These are phyloP conservation scores for Penicillium digitatum DNA, from an alignment of 2,329 filamentous ascomycete genomes.

Conservation along the genomic window DNA sequence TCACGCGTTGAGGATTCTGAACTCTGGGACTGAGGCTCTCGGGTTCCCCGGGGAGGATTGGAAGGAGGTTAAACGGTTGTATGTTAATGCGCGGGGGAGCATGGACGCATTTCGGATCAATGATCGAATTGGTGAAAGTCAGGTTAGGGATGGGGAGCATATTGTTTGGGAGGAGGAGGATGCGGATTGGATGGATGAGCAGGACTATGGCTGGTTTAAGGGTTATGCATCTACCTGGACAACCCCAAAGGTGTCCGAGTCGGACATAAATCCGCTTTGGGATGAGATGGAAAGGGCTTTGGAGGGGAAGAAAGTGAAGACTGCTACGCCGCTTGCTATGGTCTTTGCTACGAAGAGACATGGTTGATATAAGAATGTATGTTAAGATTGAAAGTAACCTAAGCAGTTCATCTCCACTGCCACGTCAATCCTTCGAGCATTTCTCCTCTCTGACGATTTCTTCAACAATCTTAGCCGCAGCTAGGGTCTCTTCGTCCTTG, in stretches of 20 bases:
- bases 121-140: background rate
- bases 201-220: constrained; percentile 4
- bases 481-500: constrained; percentile 52
- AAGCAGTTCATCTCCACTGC: background rate
- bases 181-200: constrained; percentile 3
- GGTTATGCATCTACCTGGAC: constrained; percentile 5
- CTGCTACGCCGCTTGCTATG: constrained; percentile 1
- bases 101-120: constrained; percentile 3
- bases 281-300: constrained; percentile 3
- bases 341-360: constrained; percentile 4
- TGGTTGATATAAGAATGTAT: background rate
- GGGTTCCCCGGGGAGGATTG: background rate
- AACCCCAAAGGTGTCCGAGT: background rate
- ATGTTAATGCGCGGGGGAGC: constrained; percentile 1
- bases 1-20: constrained; percentile 3
- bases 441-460: constrained; percentile 12
- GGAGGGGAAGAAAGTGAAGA: constrained; percentile 4
- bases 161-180: constrained; percentile 2
- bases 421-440: constrained; percentile 1
- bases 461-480: constrained; percentile 29
- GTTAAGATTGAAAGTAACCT: background rate
- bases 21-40: background rate
- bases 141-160: constrained; percentile 1
- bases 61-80: background rate
- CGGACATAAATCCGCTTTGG: background rate